Percentiles rank a stretch among this genome's conserved stretches.
Conservation (phyloP, 2,329 filamentous ascomycete species). For the Alternaria brassicae region DNA sequence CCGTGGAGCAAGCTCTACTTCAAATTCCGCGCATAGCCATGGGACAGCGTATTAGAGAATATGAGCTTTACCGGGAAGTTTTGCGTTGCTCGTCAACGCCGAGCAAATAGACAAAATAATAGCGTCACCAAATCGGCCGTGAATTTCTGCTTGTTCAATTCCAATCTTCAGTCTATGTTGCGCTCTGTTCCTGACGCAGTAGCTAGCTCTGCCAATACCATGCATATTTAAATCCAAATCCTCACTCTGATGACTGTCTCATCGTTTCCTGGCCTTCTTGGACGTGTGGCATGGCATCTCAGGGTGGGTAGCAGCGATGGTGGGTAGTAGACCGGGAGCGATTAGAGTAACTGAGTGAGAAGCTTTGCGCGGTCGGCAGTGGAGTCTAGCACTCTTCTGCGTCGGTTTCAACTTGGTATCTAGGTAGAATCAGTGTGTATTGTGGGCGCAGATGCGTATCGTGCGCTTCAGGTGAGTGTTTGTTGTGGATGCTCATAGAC, state of each 20-base stretch:
- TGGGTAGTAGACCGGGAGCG: too few species aligned
- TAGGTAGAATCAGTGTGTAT: neutral
- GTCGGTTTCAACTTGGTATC: neutral
- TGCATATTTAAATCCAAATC: too few species aligned
- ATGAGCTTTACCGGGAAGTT: neutral
- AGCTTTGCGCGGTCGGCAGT: too few species aligned
- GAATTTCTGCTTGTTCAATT: neutral
- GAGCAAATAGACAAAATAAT: neutral
- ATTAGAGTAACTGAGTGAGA: neutral
- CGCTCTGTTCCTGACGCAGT: neutral
- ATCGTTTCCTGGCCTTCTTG: neutral
- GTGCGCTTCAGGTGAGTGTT: neutral
- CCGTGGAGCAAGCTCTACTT: neutral
- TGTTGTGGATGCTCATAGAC: too few species aligned
- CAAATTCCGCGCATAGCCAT: accelerated
- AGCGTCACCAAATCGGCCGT: neutral
- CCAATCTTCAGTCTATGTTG: neutral
- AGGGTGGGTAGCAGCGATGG: too few species aligned
- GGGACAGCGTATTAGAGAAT: neutral
- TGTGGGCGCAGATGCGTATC: neutral
- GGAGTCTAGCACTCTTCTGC: too few species aligned
- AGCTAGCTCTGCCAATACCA: neutral
- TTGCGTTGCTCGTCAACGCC: too few species aligned
- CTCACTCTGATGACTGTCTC: too few species aligned
- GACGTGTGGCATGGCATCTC: neutral